phyloP scores from a whole-genome alignment of 1,284 basidiomycete genomes.

The Fomes fomentarius region DNA sequence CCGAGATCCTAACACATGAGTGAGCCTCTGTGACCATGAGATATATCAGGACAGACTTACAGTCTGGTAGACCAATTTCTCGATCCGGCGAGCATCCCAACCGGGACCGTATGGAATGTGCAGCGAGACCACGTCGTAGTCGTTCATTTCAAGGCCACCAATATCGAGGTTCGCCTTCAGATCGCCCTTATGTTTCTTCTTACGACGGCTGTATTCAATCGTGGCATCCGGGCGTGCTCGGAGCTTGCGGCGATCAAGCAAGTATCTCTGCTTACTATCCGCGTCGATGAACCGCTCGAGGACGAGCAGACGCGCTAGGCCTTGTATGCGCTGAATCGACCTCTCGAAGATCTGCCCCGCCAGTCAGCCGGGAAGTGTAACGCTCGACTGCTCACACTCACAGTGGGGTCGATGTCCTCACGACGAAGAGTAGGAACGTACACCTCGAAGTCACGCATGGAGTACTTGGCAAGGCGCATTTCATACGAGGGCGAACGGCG shows the following conservation, averaged over 20 bases:
- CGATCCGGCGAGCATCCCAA: slow-evolving; percentile 60
- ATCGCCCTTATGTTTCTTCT: slow-evolving; percentile 50
- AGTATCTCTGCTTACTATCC: slow-evolving; percentile 45
- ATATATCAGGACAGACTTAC: slow-evolving; percentile 19
- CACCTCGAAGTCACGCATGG: slow-evolving; percentile 54
- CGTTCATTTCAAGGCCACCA: slow-evolving; percentile 55
- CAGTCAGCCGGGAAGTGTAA: neutral
- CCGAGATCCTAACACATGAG: slow-evolving; percentile 45
- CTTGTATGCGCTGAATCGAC: slow-evolving; percentile 53
- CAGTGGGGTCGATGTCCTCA: slow-evolving; percentile 57
- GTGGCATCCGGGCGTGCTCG: slow-evolving; percentile 47
- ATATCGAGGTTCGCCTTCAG: slow-evolving; percentile 47
- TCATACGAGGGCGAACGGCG: slow-evolving; percentile 65
- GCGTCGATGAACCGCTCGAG: slow-evolving; percentile 53
- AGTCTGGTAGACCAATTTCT: slow-evolving; percentile 60
- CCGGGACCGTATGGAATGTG: slow-evolving; percentile 67
- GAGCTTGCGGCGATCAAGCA: slow-evolving; percentile 47
- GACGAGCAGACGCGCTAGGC: slow-evolving; percentile 59
- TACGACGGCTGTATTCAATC: slow-evolving; percentile 22
- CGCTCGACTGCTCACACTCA: slow-evolving; percentile 25
- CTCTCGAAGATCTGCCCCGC: slow-evolving; percentile 60
- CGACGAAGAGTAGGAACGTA: slow-evolving; percentile 55
- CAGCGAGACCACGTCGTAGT: slow-evolving; percentile 58
- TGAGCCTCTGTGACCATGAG: neutral
- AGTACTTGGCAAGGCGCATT: slow-evolving; percentile 59